Evolutionary conservation across 805 yeast genomes (phyloP), one percentile per base, ranked within the genome.

Genomic region (Saccharomycopsis oosterbeekiorum): DNA sequence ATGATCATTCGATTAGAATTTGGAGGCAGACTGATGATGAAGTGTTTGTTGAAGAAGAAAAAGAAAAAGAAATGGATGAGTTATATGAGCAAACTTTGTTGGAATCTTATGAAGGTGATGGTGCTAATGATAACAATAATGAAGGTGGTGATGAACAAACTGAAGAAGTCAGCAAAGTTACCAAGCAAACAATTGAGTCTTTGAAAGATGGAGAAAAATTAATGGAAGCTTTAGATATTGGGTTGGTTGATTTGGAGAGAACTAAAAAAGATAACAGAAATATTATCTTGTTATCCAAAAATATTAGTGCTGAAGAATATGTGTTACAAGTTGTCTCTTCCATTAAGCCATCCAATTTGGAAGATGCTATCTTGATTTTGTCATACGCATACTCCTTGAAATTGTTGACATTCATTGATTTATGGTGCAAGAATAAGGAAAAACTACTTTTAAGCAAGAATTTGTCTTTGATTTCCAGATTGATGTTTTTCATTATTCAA

Each of bases 1-100:
- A 94, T 71, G 99, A 94, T 71, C 96, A 90, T 70, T 85, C 96
- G 68, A 83, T 93, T 57, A 81, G 99, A 71, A 74, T 92, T n/a
- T 94, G 99, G 99, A 81, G 80, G 63, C 91, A 90, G 71, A 88
- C 96, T 4, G 94, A 88, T 59, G 99, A 94, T 71, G 92, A 93
- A 67, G 94, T 94, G n/a, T 94, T 94, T 71, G 74, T 94, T 63
- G 97, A 94, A 73, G 99, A 94, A 77, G 99, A 94, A 75, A 80
- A 94, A 62, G 99, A 94, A 71, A 89, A 87, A 73, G 99, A 94
- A 73, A 78, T 91, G 82, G 99, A 94, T 71, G 97, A 92, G 72
- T 75, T 85, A 61, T 90, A 92, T 70, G 98, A 94, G 70, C 80
- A 82, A n/a, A 88, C 86, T 8, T 76, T 94, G 55, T 77, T 91